Evolutionary conservation across 345 rosid species (phyloP).

Genomic region (Gossypioides kirkii): DNA sequence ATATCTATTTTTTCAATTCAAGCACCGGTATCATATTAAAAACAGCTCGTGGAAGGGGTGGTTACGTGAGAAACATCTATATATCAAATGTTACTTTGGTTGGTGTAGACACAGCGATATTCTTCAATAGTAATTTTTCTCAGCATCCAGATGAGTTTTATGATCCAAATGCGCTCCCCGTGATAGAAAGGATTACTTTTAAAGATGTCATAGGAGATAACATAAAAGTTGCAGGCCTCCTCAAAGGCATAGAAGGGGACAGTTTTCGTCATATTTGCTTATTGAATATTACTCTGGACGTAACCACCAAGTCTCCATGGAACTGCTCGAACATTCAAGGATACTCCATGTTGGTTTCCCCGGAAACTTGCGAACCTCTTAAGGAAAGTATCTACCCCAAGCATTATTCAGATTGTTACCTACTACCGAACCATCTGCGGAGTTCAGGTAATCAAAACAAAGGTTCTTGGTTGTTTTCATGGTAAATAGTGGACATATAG

Average conservation of each 20-base stretch:
- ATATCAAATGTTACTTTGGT: constrained; percentile 55
- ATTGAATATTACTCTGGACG: constrained; percentile 47
- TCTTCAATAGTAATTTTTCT: constrained; percentile 65
- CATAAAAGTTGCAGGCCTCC: constrained; percentile 62
- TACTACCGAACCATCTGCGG: constrained; percentile 35
- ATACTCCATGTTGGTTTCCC: constrained; percentile 66
- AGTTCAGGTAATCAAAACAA: constrained; percentile 39
- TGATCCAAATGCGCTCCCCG: constrained; percentile 70
- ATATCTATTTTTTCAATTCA: constrained; percentile 55
- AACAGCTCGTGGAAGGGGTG: constrained; percentile 94
- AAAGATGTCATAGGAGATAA: constrained; percentile 64
- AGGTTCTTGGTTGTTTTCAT: constrained; percentile 51
- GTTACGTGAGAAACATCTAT: constrained; percentile 75
- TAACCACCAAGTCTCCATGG: constrained; percentile 60
- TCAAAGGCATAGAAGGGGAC: constrained; percentile 83
- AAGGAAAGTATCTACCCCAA: constrained; percentile 53
- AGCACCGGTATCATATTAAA: constrained; percentile 67
- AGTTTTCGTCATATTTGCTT: constrained; percentile 67
- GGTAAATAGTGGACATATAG: constrained; percentile 40
- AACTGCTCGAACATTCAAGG: constrained; percentile 73
- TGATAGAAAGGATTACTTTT: constrained; percentile 58
- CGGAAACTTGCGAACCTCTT: constrained; percentile 63
- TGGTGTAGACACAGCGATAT: constrained; percentile 56
- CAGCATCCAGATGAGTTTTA: constrained; percentile 84
- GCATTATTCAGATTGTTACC: constrained; percentile 61